Conservation (phyloP, 768 basidiomycete species). For the Mycena venus region DNA sequence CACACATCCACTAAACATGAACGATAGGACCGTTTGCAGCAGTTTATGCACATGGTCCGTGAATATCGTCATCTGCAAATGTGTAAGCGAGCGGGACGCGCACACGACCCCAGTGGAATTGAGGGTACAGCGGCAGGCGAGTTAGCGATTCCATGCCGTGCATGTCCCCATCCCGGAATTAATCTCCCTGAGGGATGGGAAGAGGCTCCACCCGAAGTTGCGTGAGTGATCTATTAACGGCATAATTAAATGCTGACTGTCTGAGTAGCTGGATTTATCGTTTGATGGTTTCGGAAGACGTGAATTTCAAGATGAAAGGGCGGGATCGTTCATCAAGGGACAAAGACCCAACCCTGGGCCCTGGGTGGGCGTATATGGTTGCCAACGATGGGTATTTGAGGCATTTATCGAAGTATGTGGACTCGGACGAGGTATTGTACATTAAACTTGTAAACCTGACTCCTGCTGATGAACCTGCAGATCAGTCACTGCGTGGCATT, state of each 20-base stretch:
- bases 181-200: slow-evolving; percentile 20
- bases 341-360: slow-evolving; percentile 25
- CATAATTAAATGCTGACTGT: too few relatives aligned
- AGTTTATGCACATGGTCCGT: slow-evolving; percentile 14
- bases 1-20: too few relatives aligned
- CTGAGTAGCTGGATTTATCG: slow-evolving; percentile 18
- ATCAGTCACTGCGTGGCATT: not conserved
- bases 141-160: slow-evolving; percentile 22
- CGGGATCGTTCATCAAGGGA: slow-evolving; percentile 12
- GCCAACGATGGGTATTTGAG: slow-evolving; percentile 15
- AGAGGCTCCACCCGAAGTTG: not conserved
- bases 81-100: slow-evolving; percentile 17
- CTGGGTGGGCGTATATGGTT: slow-evolving; percentile 31
- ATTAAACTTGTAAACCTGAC: too few relatives aligned
- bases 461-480: not conserved
- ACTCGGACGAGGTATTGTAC: not conserved
- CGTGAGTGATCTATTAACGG: slow-evolving; percentile 28
- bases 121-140: not conserved
- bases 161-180: slow-evolving; percentile 25
- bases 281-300: slow-evolving; percentile 24
- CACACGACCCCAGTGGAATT: slow-evolving; percentile 5
- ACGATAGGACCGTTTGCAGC: slow-evolving; percentile 15
- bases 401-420: not conserved
- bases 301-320: slow-evolving; percentile 34
- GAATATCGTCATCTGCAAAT: slow-evolving; percentile 31